Base-by-base conservation (phyloP, 140 eudicot species). In the Flaveria floridana region DNA sequence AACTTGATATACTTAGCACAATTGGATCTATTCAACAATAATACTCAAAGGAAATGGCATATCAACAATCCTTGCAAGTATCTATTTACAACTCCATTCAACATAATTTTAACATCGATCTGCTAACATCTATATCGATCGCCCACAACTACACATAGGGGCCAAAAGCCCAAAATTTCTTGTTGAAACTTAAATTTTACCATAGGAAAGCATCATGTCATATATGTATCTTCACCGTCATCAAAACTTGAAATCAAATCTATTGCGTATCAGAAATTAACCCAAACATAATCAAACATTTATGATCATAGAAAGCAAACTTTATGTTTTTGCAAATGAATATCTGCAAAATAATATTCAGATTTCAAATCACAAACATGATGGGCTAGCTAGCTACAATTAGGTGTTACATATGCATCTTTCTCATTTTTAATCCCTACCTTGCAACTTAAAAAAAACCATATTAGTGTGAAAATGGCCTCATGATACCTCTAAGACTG, bases 371-470 rank as follows among this genome's bases (percentile, higher is more conserved):
- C 63, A 70, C 34, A 25, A 25, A 47, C 25, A n/a, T 28, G 56
- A 23, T 56, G 42, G 71, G 79, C 26, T 73, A 75, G 53, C 41
- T 64, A 76, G 41, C 41, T 34, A 34, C 1, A 5, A 5, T 76
- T 81, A 76, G 85, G 85, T 76, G 42, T 51, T 66, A 77, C 10
- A 65, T 57, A 58, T 65, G 75, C 85, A 77, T 81, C 79, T 53
- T 69, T 26, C 55, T 42, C 59, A 47, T 53, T 37, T 58, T 37
- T 62, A 44, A 44, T 44, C 11, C 23, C 25, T 21, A 44, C 65
- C 74, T 70, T 80, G 59, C n/a, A 68, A 46, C 28, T 28, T 7
- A 51, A 55, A 67, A 21, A 80, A 65, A 74, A 26, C n/a, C 37
- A 23, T 12, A 37, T 61, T 59, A 82, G 70, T 76, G 65, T 77